Evolutionary conservation across 306 rosid genomes (phyloP).

Genomic region (Alnus glutinosa): DNA sequence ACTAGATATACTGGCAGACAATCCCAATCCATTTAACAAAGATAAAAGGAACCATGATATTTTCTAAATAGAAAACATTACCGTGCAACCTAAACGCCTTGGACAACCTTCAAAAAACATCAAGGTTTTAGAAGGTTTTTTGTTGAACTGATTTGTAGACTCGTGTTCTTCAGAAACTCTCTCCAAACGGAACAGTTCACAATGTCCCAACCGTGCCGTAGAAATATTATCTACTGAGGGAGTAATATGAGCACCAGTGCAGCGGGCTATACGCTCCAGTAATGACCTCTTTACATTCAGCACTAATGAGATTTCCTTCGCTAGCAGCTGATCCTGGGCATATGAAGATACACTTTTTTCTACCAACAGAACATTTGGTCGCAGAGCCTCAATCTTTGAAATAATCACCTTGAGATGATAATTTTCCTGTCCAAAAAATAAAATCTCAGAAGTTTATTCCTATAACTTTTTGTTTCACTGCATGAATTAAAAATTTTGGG

Average conservation of each 20-base stretch:
- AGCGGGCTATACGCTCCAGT: slow-evolving; percentile 86
- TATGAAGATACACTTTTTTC: slow-evolving; percentile 87
- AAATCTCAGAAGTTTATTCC: slow-evolving; percentile 23
- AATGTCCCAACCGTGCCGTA: slow-evolving; percentile 71
- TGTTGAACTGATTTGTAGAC: slow-evolving; percentile 61
- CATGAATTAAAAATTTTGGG: not conserved
- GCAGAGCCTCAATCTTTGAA: slow-evolving; percentile 83
- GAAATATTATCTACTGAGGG: slow-evolving; percentile 77
- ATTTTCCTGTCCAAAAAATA: slow-evolving; percentile 67
- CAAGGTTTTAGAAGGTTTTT: slow-evolving; percentile 77
- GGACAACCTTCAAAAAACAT: slow-evolving; percentile 99
- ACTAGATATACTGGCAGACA: slow-evolving; percentile 15
- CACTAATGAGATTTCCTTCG: slow-evolving; percentile 91
- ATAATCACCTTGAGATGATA: slow-evolving; percentile 78
- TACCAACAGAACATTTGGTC: slow-evolving; percentile 93
- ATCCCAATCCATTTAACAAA: slow-evolving; percentile 2
- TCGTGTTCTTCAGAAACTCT: slow-evolving; percentile 68
- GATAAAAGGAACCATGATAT: not conserved
- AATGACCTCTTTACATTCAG: slow-evolving; percentile 91
- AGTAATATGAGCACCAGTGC: slow-evolving; percentile 80
- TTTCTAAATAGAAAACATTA: slow-evolving; percentile 31
- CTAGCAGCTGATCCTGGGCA: slow-evolving; percentile 77
- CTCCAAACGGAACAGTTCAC: slow-evolving; percentile 90
- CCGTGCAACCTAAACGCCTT: slow-evolving; percentile 95
- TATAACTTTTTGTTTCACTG: slow-evolving; percentile 4